Conservation (phyloP, 2,329 filamentous ascomycete species). For the Akanthomyces dipterigenus region DNA sequence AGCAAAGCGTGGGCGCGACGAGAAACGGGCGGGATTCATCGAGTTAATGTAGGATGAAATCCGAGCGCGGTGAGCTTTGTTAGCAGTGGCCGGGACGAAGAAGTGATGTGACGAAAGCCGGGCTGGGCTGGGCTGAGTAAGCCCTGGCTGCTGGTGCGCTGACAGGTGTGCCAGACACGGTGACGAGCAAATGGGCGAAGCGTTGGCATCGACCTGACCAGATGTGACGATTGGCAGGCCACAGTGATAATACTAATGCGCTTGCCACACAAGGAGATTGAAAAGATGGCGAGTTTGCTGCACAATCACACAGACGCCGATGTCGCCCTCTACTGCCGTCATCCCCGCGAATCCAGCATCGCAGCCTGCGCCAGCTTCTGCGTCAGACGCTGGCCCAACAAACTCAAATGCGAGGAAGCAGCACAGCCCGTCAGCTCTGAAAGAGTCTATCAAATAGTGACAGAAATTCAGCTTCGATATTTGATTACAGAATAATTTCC, state of each 20-base stretch:
- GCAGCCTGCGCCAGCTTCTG: too few relatives aligned
- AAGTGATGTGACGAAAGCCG: conserved; percentile 8
- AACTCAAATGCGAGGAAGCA: background rate
- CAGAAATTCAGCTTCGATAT: background rate
- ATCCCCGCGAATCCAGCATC: background rate
- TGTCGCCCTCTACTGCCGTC: background rate
- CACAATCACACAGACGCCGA: background rate
- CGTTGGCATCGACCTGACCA: background rate
- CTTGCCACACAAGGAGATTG: background rate
- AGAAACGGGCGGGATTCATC: conserved; percentile 13
- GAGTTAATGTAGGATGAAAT: conserved; percentile 12
- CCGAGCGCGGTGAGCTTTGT: background rate
- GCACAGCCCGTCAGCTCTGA: background rate
- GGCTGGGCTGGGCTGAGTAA: conserved; percentile 8
- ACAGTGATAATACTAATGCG: background rate
- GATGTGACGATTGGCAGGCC: background rate
- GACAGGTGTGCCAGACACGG: background rate
- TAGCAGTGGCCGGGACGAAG: background rate
- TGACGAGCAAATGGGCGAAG: background rate
- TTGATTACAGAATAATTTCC: background rate
- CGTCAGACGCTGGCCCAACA: background rate
- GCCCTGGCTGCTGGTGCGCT: background rate
- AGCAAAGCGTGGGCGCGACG: conserved; percentile 2
- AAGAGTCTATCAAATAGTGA: background rate
- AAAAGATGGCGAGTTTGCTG: background rate